Percentiles rank a stretch among this genome's conserved stretches.
phyloP scores from a whole-genome alignment of 2,329 filamentous ascomycete species.

The Ophiostoma tasmaniense region DNA sequence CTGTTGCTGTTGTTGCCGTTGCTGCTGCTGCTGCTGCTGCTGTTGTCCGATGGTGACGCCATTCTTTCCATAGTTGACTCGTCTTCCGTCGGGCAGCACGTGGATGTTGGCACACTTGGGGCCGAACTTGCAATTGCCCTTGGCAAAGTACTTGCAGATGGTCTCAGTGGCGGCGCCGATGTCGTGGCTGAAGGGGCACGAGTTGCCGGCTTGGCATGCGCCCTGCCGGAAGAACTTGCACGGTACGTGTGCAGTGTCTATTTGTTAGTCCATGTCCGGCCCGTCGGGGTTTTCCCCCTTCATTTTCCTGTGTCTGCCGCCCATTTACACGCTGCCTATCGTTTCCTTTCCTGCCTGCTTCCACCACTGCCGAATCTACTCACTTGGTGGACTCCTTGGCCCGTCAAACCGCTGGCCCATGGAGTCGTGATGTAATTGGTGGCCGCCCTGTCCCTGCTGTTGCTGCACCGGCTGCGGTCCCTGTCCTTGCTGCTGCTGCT shows the following conservation, averaged over 20 bases:
- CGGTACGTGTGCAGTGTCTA: constrained; percentile 92
- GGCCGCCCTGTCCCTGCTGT: background rate
- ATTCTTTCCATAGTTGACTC: constrained; percentile 72
- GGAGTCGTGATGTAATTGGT: constrained; percentile 13
- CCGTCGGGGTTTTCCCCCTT: too few relatives aligned
- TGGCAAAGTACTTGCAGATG: constrained; percentile 97
- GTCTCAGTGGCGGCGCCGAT: constrained; percentile 76
- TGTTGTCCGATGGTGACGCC: constrained; percentile 51
- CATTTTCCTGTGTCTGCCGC: too few relatives aligned
- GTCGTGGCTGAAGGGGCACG: constrained; percentile 94
- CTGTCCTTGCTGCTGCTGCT: background rate
- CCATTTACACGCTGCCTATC: too few relatives aligned
- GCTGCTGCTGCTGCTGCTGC: background rate
- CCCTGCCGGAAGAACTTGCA: constrained; percentile 99
- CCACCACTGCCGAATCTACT: constrained; percentile 25
- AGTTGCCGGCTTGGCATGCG: constrained; percentile 88
- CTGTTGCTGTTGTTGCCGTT: background rate
- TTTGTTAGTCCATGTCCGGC: background rate
- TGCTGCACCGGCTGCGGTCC: background rate
- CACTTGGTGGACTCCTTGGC: constrained; percentile 56
- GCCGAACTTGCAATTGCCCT: constrained; percentile 99
- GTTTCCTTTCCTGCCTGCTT: background rate
- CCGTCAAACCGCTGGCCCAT: constrained; percentile 44
- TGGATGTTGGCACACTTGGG: constrained; percentile 96
- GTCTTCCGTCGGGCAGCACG: constrained; percentile 83